phyloP scores from a whole-genome alignment of 2,329 filamentous ascomycete genomes.

The Lasiodiplodia sp. region DNA sequence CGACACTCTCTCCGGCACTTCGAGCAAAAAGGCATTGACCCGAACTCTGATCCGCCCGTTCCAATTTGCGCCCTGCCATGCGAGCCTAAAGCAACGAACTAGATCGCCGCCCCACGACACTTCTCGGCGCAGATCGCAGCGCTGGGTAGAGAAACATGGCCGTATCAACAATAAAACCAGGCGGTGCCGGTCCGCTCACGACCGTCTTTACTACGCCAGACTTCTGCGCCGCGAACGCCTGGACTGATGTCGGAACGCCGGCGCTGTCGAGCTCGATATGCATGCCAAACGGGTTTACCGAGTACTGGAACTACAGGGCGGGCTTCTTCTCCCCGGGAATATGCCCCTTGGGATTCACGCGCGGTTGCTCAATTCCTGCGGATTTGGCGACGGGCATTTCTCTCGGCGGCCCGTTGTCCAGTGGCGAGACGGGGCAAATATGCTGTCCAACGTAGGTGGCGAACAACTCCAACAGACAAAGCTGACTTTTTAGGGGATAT shows the following conservation, averaged over 20 bases:
- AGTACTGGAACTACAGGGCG: not conserved
- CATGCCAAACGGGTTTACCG: not conserved
- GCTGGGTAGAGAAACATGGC: not conserved
- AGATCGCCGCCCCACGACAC: not conserved
- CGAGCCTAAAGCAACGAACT: not conserved
- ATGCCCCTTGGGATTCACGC: constrained; percentile 4
- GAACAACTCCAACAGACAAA: not conserved
- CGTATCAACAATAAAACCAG: not conserved
- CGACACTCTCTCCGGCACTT: not conserved
- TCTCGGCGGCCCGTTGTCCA: not conserved
- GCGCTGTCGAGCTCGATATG: constrained; percentile 17
- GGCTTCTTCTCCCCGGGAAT: constrained; percentile 18
- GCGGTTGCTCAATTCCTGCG: not conserved
- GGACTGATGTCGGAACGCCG: not conserved
- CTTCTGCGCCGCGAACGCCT: not conserved
- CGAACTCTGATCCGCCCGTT: not conserved
- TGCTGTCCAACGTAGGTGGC: constrained; percentile 9
- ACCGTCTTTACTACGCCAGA: constrained; percentile 14
- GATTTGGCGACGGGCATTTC: not conserved
- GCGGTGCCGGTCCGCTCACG: not conserved
- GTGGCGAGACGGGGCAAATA: constrained; percentile 10
- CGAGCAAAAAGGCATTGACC: not conserved
- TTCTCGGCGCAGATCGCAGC: not conserved
- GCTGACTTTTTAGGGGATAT: not conserved
- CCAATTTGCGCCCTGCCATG: not conserved